These are phyloP conservation scores for Cryptosporidium sp. DNA, from an alignment of 169 alveolate species.

Conservation along the genomic window DNA sequence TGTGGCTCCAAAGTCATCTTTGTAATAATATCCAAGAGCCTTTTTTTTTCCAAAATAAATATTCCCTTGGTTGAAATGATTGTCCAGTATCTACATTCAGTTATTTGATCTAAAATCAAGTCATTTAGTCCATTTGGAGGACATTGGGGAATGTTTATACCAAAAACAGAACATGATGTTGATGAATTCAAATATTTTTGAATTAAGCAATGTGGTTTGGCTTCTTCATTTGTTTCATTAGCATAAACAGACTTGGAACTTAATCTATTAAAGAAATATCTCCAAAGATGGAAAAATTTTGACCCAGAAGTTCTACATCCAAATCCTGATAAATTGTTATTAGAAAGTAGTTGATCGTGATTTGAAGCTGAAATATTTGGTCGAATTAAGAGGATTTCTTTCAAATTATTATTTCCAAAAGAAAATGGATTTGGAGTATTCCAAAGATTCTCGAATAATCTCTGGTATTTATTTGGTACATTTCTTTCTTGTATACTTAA, in stretches of 20 bases:
- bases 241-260: background rate
- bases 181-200: slow-evolving; percentile 16
- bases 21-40: slow-evolving; percentile 55
- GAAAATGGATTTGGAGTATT: slow-evolving; percentile 65
- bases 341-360: background rate
- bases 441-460: slow-evolving; percentile 69
- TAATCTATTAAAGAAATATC: slow-evolving; percentile 33
- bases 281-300: slow-evolving; percentile 52
- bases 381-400: slow-evolving; percentile 16
- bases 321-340: slow-evolving; percentile 9
- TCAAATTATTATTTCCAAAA: background rate
- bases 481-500: slow-evolving; percentile 35
- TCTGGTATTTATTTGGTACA: slow-evolving; percentile 16
- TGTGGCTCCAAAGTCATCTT: slow-evolving; percentile 65
- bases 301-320: slow-evolving; percentile 52
- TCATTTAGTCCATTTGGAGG: slow-evolving; percentile 70
- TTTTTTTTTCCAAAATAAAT: slow-evolving; percentile 40
- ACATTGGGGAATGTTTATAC: slow-evolving; percentile 17
- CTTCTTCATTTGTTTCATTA: background rate
- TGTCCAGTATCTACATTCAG: slow-evolving; percentile 62
- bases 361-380: slow-evolving; percentile 15
- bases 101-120: slow-evolving; percentile 35
- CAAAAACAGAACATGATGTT: slow-evolving; percentile 20
- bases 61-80: slow-evolving; percentile 60
- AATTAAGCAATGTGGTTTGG: slow-evolving; percentile 3